These are phyloP conservation scores for Apophysomyces elegans DNA, from an alignment of 371 early-diverging fungal genomes.

Conservation along the genomic window DNA sequence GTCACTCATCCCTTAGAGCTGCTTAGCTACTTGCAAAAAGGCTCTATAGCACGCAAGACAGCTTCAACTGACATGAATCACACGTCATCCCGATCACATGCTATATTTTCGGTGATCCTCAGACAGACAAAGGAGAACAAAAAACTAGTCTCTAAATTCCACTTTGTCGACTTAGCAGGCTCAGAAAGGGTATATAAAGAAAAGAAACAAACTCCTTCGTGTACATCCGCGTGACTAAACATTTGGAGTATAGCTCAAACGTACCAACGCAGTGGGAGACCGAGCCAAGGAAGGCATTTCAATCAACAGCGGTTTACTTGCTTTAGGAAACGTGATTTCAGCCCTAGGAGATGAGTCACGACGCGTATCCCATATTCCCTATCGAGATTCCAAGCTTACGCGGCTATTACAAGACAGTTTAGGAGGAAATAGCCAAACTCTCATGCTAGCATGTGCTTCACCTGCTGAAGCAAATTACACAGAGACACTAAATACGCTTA, in stretches of 20 bases:
- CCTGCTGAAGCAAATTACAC: slow-evolving; percentile 75
- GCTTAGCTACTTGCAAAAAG: slow-evolving; percentile 70
- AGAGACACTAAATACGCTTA: slow-evolving; percentile 90
- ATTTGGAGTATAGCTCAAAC: slow-evolving; percentile 67
- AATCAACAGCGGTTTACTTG: slow-evolving; percentile 97
- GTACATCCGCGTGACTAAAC: background rate
- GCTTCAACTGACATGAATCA: slow-evolving; percentile 97
- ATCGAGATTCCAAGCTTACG: slow-evolving; percentile 97
- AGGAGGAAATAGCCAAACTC: slow-evolving; percentile 88
- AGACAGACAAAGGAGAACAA: slow-evolving; percentile 40
- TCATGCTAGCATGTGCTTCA: slow-evolving; percentile 93
- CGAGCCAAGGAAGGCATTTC: slow-evolving; percentile 96
- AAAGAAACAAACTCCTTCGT: background rate
- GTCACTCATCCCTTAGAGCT: slow-evolving; percentile 75
- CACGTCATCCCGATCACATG: slow-evolving; percentile 94
- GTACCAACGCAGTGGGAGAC: slow-evolving; percentile 93
- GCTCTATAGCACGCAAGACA: slow-evolving; percentile 86
- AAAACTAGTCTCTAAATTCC: slow-evolving; percentile 78
- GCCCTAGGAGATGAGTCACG: slow-evolving; percentile 89
- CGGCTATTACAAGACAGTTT: slow-evolving; percentile 92
- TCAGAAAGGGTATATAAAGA: slow-evolving; percentile 67
- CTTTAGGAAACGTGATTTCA: slow-evolving; percentile 97
- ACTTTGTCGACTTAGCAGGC: slow-evolving; percentile 98
- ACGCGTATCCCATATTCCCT: slow-evolving; percentile 83
- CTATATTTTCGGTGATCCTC: slow-evolving; percentile 90